A percentile compares a stretch with the other conserved stretches of the same genome.
These are phyloP conservation scores for Apiospora phragmitis DNA, from an alignment of 2,329 filamentous ascomycete genomes.

Conservation along the genomic window DNA sequence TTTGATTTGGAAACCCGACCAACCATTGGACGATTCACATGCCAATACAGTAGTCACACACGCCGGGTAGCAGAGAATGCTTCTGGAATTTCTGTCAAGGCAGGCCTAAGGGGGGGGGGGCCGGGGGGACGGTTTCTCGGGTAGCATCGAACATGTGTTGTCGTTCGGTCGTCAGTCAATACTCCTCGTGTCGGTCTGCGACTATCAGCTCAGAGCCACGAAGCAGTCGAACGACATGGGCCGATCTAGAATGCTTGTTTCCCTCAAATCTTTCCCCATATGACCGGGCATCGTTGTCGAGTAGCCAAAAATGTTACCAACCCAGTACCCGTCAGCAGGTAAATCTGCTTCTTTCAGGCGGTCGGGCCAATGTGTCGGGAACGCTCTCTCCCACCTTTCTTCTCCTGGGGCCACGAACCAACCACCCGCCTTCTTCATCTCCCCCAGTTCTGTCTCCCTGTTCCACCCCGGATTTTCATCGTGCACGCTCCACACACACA, in stretches of 20 bases:
- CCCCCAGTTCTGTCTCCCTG: background rate
- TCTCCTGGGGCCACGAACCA: background rate
- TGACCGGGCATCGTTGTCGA: background rate
- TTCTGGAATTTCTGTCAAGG: constrained; percentile 4
- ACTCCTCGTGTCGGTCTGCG: background rate
- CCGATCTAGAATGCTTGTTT: constrained; percentile 7
- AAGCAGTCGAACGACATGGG: background rate
- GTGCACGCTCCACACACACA: constrained; percentile 1
- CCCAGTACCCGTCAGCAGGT: background rate
- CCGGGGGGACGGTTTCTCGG: no score
- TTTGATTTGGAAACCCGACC: background rate
- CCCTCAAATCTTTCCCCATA: background rate
- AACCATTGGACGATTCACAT: constrained; percentile 2
- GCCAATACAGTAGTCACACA: background rate
- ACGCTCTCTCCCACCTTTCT: background rate
- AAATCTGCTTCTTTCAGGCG: background rate
- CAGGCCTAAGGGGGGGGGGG: background rate
- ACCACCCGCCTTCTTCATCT: background rate
- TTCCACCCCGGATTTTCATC: constrained; percentile 6
- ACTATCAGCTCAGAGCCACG: background rate
- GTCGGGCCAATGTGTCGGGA: background rate
- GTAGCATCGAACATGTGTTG: background rate
- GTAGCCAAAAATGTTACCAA: background rate
- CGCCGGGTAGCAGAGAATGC: background rate
- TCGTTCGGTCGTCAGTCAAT: constrained; percentile 2